A percentile compares a stretch with the other conserved stretches of the same genome.
Evolutionary conservation across 192 early-diverging fungal genomes (phyloP).

Genomic region (Linnemannia exigua): DNA sequence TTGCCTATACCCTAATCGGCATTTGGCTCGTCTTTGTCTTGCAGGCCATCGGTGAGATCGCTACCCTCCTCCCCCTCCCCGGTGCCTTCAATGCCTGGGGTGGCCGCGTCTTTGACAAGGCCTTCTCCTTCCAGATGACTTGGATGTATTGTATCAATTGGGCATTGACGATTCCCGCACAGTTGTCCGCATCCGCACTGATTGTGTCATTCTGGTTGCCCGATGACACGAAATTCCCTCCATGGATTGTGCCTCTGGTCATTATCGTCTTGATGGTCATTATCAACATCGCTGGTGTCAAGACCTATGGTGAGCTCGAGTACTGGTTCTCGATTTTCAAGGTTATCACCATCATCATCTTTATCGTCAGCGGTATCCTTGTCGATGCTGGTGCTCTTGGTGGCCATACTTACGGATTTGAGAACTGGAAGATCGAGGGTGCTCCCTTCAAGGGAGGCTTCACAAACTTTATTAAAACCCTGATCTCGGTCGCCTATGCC

Average conservation of each 20-base stretch:
- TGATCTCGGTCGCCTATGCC: conserved; percentile 81
- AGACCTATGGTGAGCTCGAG: conserved; percentile 81
- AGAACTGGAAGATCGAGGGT: conserved; percentile 71
- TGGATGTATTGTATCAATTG: conserved; percentile 72
- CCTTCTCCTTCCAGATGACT: conserved; percentile 72
- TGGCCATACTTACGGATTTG: conserved; percentile 66
- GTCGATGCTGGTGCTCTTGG: conserved; percentile 73
- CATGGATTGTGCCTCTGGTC: conserved; percentile 20
- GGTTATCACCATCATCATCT: conserved; percentile 81
- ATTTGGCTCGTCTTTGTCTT: conserved; percentile 74
- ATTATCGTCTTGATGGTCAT: conserved; percentile 68
- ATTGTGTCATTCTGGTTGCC: conserved; percentile 74
- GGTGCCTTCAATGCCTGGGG: too few species aligned
- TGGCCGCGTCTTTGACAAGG: conserved; percentile 83
- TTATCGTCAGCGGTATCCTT: conserved; percentile 81
- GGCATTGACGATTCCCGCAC: conserved; percentile 69
- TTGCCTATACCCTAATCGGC: conserved; percentile 78
- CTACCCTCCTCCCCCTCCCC: too few species aligned
- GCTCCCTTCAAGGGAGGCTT: conserved; percentile 70
- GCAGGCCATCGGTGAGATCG: conserved; percentile 85
- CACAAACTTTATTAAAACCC: conserved; percentile 70
- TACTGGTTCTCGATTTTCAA: conserved; percentile 71
- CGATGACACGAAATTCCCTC: not conserved
- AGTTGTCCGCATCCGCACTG: conserved; percentile 80
- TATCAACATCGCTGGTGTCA: conserved; percentile 73